Conservation (phyloP, 2,329 filamentous ascomycete genomes). For the Pseudopithomyces chartarum region DNA sequence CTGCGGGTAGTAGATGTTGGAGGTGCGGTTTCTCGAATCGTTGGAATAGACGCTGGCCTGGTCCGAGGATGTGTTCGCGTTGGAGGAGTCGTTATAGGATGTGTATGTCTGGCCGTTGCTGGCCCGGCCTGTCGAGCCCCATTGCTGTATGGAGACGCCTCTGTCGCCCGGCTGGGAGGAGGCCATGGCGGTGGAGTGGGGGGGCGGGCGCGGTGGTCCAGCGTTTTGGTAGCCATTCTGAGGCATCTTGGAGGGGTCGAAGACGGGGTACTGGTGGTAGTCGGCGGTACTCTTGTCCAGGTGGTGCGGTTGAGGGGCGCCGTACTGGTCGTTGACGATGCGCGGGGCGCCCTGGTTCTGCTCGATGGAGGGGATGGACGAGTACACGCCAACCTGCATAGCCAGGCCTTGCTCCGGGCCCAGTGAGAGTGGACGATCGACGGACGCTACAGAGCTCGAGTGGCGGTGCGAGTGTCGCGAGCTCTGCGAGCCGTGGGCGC, state of each 20-base stretch:
- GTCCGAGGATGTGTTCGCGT: slow-evolving; percentile 64
- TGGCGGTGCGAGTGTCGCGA: slow-evolving; percentile 68
- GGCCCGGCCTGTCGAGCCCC: slow-evolving; percentile 56
- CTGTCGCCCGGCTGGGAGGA: slow-evolving; percentile 70
- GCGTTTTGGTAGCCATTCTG: slow-evolving; percentile 55
- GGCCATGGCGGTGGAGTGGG: slow-evolving; percentile 65
- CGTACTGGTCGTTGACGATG: slow-evolving; percentile 67
- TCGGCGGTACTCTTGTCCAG: slow-evolving; percentile 77
- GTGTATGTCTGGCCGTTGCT: slow-evolving; percentile 31
- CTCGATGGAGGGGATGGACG: slow-evolving; percentile 81
- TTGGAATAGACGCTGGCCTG: slow-evolving; percentile 69
- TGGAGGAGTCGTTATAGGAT: slow-evolving; percentile 48
- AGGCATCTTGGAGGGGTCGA: slow-evolving; percentile 61
- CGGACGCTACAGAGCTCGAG: slow-evolving; percentile 57
- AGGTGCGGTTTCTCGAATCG: slow-evolving; percentile 63
- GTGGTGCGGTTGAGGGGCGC: slow-evolving; percentile 81
- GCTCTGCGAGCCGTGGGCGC: slow-evolving; percentile 67
- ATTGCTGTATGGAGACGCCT: slow-evolving; percentile 77
- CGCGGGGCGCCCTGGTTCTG: slow-evolving; percentile 72
- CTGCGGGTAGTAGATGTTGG: slow-evolving; percentile 55
- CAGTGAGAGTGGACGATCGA: slow-evolving; percentile 69
- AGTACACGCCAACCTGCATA: slow-evolving; percentile 80
- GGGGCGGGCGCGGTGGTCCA: slow-evolving; percentile 65
- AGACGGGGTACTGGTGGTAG: slow-evolving; percentile 86
- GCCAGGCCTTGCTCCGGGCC: slow-evolving; percentile 67